Base-by-base conservation (phyloP, 495 filamentous ascomycete genomes). In the Aspergillus diversus region DNA sequence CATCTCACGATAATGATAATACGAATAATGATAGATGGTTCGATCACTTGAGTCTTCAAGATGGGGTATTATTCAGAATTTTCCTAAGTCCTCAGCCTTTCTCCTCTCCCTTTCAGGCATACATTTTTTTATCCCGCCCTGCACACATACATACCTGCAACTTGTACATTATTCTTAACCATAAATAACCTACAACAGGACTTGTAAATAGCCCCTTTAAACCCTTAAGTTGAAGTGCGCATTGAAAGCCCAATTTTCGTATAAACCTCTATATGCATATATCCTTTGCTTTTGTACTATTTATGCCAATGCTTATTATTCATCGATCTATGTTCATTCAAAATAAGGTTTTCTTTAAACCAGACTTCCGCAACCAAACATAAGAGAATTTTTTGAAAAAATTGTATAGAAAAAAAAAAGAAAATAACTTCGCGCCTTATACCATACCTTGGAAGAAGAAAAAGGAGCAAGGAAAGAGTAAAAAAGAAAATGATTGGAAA, bases 1-100 rank as follows among this genome's bases (percentile, higher is more conserved):
- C 55, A 42, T 39, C 50, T 39, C 31, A 55, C 51, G 59, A 55
- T 61, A 51, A 61, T 55, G 58, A 60, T 33, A 51, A 46, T 55
- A 55, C 39, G 59, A 49, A 33, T 55, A 16, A 61, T 55, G 51
- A 61, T 16, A 46, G 51, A 57, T 16, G 27, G 21, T 11, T 50
- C 16, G 47, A 50, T 50, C 47, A 50, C 47, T 50, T 16, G 47
- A 50, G 16, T 27, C 16, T 17, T 27, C 16, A 17, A 1, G 16
- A 17, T 9, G 21, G 9, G 11, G 13, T 17, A 11, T 49, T 49
- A 8, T 49, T 49, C 21, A 27, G 21, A 27, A 27, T 27, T 27
- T 27, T 27, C 21, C 21, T 2, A 27, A 27, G 21, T 27, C 21
- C 21, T 27, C 21, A 27, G 21, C 21, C 21, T 2, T 27, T 27